These are phyloP conservation scores for Neurospora sp. DNA, from an alignment of 495 filamentous ascomycete species.

Conservation along the genomic window DNA sequence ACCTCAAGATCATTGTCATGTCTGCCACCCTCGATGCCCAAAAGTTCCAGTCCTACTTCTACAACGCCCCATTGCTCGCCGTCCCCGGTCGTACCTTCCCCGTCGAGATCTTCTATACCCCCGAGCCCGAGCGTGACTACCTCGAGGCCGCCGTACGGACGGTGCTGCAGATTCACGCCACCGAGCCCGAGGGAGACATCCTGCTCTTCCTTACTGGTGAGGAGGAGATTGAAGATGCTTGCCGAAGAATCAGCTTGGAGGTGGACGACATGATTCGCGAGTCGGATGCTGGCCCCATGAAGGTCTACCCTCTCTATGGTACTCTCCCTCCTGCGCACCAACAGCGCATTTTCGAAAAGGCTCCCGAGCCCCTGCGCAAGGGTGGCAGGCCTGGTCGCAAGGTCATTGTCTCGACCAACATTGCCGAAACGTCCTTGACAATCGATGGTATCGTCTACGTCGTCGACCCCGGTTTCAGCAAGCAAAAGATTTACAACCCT, in stretches of 20 bases:
- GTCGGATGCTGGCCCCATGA: conserved; percentile 79
- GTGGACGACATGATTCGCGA: conserved; percentile 84
- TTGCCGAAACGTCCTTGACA: conserved; percentile 93
- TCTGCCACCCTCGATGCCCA: conserved; percentile 93
- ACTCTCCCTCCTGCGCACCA: conserved; percentile 86
- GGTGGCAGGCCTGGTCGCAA: conserved; percentile 89
- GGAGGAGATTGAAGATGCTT: conserved; percentile 97
- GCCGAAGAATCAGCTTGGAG: conserved; percentile 81
- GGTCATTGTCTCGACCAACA: conserved; percentile 91
- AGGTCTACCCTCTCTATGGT: conserved; percentile 89
- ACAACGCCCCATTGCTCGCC: conserved; percentile 80
- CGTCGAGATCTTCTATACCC: conserved; percentile 97
- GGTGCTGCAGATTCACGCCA: conserved; percentile 90
- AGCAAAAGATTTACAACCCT: conserved; percentile 99
- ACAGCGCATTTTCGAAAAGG: conserved; percentile 87
- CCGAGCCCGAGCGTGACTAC: conserved; percentile 92
- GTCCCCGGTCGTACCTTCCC: conserved; percentile 94
- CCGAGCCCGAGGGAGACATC: conserved; percentile 88
- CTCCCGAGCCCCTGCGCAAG: conserved; percentile 57
- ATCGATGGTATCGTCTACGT: conserved; percentile 99
- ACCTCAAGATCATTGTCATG: conserved; percentile 97
- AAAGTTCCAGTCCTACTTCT: conserved; percentile 98
- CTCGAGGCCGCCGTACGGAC: conserved; percentile 90
- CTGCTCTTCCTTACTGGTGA: conserved; percentile 95
- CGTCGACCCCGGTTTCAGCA: conserved; percentile 96